Base-by-base conservation (phyloP, 2,329 filamentous ascomycete species). In the Diaporthe sp. region DNA sequence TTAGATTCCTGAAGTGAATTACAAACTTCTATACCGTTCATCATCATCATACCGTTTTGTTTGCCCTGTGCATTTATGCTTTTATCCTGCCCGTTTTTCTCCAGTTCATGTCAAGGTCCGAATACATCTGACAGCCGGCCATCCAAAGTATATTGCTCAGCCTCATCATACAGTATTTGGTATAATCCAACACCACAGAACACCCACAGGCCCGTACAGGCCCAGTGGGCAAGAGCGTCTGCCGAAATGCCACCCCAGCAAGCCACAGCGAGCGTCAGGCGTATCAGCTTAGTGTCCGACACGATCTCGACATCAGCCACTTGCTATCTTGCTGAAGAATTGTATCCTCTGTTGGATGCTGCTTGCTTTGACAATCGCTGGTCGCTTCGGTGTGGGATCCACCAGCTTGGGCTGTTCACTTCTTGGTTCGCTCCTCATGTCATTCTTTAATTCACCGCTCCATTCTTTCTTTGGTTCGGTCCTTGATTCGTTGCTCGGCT, bases 291-390 rank as follows among this genome's bases (percentile, higher is more conserved):
- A 4, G 3, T 38, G 22, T 40, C 15, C 2, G 47, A 22, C 8
- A 3, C 3, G 3, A 10, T 4, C n/a, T 30, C 40, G 22, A 8
- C 9, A 30, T 54, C 45, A 68, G 10, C 4, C 30, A 33, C 10
- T 40, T 4, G 15, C 47, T 68, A 54, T 68, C 30, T 68, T 54
- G 64, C 47, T 68, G 33, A 68, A 68, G 47, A 68, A 68, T 15
- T 68, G 64, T 22, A 68, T 68, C 19, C 64, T 28, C 3, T 68
- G 64, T n/a, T 68, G 64, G 6, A 68, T 68, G 6, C 47, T 68
- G 47, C 33, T 45, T 52, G 64, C 12, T 13, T 54, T 68, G n/a
- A n/a, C 47, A 68, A 15, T 17, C 15, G 9, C 47, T 13, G 64
- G 64, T 17, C n/a, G 47, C 50, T 50, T 54, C 10, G 64, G 47